Base-by-base conservation (phyloP, 495 filamentous ascomycete genomes). In the Penicillium angulare region DNA sequence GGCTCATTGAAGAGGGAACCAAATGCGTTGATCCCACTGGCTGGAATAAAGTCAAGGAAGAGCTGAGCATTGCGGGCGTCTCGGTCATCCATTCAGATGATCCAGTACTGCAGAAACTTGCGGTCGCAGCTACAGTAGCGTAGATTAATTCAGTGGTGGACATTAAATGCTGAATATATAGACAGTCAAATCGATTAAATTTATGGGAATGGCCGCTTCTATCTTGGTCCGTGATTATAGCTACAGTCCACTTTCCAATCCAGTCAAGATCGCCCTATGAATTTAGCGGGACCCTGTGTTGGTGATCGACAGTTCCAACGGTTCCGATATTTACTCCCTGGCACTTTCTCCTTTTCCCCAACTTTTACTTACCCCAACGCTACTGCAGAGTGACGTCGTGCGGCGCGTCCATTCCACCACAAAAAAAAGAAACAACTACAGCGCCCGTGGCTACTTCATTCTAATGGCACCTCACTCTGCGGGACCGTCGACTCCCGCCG, bases 1-100 rank as follows among this genome's bases (percentile, higher is more conserved):
- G 76, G 65, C 79, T 97, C 31, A 71, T 97, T 15, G 79, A 85
- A 60, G 92, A 97, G 58, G 89, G 77, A 22, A 90, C 86, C 7
- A 82, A 73, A 63, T 77, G 87, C 43, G 89, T 96, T 5, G 81
- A 84, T 59, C 64, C 74, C 16, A 56, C 48, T 39, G 72, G 71
- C 7, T 90, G 89, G 87, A 75, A 74, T 13, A 63, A 64, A 48
- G 73, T 78, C 5, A 81, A 77, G 62, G 59, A 60, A 50, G 78
- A 84, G 50, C 75, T 95, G 51, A 65, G 69, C 43, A 70, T 58
- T 27, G 67, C 70, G 16, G 80, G 83, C 7, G 78, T 86, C 5
- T 65, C 53, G 6, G 59, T 86, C 56, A 76, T 86, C 29, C 58
- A 55, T 41, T 69, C 67, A 24, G 65, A 77, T 47, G 74, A 79